phyloP scores from a whole-genome alignment of 2,329 filamentous ascomycete genomes.

The Colletotrichum sp. region DNA sequence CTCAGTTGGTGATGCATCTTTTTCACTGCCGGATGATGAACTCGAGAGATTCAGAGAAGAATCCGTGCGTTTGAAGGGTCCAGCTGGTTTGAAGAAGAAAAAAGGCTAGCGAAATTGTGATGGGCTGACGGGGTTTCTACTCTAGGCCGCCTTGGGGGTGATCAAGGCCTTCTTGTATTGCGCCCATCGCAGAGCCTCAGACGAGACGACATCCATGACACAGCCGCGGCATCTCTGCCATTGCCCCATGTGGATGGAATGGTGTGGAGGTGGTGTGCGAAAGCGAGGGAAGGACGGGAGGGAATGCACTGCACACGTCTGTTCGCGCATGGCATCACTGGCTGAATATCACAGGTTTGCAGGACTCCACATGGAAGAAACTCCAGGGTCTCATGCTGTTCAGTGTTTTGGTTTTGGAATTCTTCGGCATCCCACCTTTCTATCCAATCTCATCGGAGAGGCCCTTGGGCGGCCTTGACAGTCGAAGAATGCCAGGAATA shows the following conservation, averaged over 20 bases:
- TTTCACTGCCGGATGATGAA: background rate
- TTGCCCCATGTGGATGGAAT: background rate
- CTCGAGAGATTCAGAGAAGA: background rate
- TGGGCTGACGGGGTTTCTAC: background rate
- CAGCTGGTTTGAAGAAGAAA: background rate
- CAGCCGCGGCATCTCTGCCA: slow-evolving; percentile 1
- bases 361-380: background rate
- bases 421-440: background rate
- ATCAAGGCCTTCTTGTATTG: slow-evolving; percentile 15
- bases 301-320: background rate
- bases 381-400: background rate
- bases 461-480: background rate
- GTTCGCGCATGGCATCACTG: background rate
- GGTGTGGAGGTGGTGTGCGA: background rate
- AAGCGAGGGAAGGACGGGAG: background rate
- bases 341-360: background rate
- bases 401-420: background rate
- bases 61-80: background rate
- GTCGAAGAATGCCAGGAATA: background rate
- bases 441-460: background rate
- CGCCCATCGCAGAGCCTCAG: background rate
- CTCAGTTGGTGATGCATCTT: slow-evolving; percentile 1
- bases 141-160: background rate
- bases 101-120: background rate
- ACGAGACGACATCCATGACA: slow-evolving; percentile 1